Percentiles rank a stretch among this genome's conserved stretches.
These are phyloP conservation scores for Phytophthora fragariaefolia DNA, from an alignment of 352 stramenopile species.

Conservation along the genomic window DNA sequence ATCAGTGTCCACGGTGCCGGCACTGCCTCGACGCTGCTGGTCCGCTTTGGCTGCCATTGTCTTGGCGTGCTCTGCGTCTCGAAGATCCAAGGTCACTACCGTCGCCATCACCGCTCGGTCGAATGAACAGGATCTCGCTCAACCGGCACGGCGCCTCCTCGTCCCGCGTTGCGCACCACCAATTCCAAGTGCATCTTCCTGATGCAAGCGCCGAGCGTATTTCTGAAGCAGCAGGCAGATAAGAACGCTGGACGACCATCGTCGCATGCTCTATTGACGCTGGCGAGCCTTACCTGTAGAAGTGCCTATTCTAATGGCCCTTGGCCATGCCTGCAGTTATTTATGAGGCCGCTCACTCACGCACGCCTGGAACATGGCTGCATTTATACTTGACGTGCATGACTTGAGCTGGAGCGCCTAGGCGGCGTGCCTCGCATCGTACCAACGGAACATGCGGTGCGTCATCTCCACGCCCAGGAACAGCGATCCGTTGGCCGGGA, in stretches of 20 bases:
- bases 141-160: conserved; percentile 21
- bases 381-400: conserved; percentile 11
- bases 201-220: conserved; percentile 13
- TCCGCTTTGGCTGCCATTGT: conserved; percentile 17
- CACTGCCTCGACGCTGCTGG: conserved; percentile 17
- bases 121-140: conserved; percentile 16
- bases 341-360: neutral
- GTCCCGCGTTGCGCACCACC: conserved; percentile 16
- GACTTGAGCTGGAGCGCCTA: conserved; percentile 13
- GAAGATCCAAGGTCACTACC: conserved; percentile 19
- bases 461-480: conserved; percentile 92
- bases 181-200: conserved; percentile 29
- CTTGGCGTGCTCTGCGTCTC: conserved; percentile 18
- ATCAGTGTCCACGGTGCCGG: conserved; percentile 19
- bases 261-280: conserved; percentile 23
- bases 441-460: conserved; percentile 76
- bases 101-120: conserved; percentile 16
- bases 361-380: neutral
- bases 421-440: conserved; percentile 42
- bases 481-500: conserved; percentile 89
- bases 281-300: neutral
- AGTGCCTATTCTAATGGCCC: conserved; percentile 26
- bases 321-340: conserved; percentile 17
- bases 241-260: conserved; percentile 32
- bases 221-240: conserved; percentile 21